These are phyloP conservation scores for Penicillium decumbens DNA, from an alignment of 2,329 filamentous ascomycete species.

Conservation along the genomic window DNA sequence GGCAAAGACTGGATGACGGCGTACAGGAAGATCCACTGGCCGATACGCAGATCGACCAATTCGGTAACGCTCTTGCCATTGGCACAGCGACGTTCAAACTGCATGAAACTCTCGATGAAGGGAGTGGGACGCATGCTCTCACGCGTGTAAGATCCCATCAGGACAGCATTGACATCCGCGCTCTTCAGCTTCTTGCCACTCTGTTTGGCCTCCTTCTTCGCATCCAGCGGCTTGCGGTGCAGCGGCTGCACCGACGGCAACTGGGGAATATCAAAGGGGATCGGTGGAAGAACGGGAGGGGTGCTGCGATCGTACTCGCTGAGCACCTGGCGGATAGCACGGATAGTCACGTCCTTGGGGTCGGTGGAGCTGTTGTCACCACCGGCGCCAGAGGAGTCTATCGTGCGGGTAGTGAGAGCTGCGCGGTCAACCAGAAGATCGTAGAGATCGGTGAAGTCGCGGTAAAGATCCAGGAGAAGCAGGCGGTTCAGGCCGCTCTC, in stretches of 20 bases:
- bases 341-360: slow-evolving; percentile 55
- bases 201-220: slow-evolving; percentile 70
- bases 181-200: slow-evolving; percentile 68
- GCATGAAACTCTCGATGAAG: slow-evolving; percentile 47
- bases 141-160: slow-evolving; percentile 77
- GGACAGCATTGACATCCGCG: slow-evolving; percentile 68
- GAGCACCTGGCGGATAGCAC: slow-evolving; percentile 72
- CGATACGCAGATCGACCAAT: slow-evolving; percentile 45
- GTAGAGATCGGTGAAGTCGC: slow-evolving; percentile 80
- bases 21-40: slow-evolving; percentile 51
- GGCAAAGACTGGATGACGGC: slow-evolving; percentile 48
- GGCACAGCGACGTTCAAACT: slow-evolving; percentile 44
- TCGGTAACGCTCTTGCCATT: slow-evolving; percentile 45
- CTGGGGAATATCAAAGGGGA: slow-evolving; percentile 83
- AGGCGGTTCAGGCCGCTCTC: slow-evolving; percentile 81
- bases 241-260: slow-evolving; percentile 66
- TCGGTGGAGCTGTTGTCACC: slow-evolving; percentile 40
- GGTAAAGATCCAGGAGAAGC: slow-evolving; percentile 75
- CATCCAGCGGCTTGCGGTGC: slow-evolving; percentile 59
- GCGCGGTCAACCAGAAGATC: slow-evolving; percentile 80
- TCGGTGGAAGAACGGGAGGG: slow-evolving; percentile 82
- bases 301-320: slow-evolving; percentile 85
- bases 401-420: slow-evolving; percentile 70
- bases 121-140: slow-evolving; percentile 56
- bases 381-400: slow-evolving; percentile 60